A percentile compares a stretch with the other conserved stretches of the same genome.
Conservation (phyloP, 495 filamentous ascomycete species). For the Symbiotaphrina buchneri region DNA sequence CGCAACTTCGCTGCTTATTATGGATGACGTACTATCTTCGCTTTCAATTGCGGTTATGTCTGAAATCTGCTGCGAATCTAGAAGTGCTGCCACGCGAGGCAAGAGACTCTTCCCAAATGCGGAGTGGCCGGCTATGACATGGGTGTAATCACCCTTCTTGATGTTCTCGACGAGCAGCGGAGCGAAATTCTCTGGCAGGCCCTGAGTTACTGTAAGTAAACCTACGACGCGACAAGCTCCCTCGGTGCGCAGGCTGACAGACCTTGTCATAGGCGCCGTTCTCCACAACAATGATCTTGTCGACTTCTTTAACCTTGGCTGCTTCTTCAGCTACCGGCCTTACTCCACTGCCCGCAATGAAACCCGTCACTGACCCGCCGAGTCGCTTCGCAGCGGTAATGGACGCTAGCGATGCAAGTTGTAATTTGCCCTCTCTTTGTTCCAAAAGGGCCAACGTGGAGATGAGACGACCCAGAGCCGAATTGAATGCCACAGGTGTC, state of each 20-base stretch:
- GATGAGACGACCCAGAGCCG: conserved; percentile 43
- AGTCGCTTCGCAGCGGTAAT: conserved; percentile 73
- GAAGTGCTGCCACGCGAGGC: conserved; percentile 82
- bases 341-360: conserved; percentile 66
- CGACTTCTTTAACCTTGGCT: conserved; percentile 70
- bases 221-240: not conserved
- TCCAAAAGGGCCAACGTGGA: conserved; percentile 84
- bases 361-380: conserved; percentile 65
- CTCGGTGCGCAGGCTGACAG: not conserved
- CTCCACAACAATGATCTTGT: conserved; percentile 76
- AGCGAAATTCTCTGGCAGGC: conserved; percentile 87
- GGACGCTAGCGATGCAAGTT: conserved; percentile 59
- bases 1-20: not conserved
- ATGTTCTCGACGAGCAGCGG: conserved; percentile 85
- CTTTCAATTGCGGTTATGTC: conserved; percentile 73
- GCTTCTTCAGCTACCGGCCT: conserved; percentile 69
- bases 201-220: conserved; percentile 21
- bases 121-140: conserved; percentile 74
- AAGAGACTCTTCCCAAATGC: conserved; percentile 93
- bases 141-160: conserved; percentile 79
- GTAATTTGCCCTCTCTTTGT: conserved; percentile 77
- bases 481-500: conserved; percentile 15
- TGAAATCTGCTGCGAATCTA: conserved; percentile 82
- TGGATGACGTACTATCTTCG: conserved; percentile 46
- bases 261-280: conserved; percentile 88